Conservation (phyloP, 2,329 filamentous ascomycete genomes). For the Fusarium coicis region DNA sequence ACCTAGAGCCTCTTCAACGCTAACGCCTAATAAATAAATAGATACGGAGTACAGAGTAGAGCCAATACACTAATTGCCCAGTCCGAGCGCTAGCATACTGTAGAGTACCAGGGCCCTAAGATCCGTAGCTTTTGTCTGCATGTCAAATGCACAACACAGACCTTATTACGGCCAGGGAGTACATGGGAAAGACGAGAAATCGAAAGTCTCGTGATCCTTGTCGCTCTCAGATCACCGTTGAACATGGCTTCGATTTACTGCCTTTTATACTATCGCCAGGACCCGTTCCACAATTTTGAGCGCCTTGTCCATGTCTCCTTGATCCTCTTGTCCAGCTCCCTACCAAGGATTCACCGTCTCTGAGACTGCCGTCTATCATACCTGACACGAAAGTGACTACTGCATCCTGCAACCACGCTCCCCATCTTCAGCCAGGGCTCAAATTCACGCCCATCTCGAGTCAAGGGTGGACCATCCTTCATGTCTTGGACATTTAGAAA, state of each 20-base stretch:
- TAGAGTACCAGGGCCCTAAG: conserved; percentile 2
- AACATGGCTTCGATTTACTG: not conserved
- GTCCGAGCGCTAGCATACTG: conserved; percentile 16
- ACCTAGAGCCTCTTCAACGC: not conserved
- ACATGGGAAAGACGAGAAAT: conserved; percentile 2
- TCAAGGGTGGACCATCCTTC: conserved; percentile 6
- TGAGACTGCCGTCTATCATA: conserved; percentile 9
- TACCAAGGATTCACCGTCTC: conserved; percentile 11
- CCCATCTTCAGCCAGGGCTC: conserved; percentile 18
- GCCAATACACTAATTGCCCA: not conserved
- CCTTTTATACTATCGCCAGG: not conserved
- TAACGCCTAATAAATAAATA: conserved; percentile 3
- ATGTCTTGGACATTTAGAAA: conserved; percentile 6
- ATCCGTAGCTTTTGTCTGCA: conserved; percentile 19
- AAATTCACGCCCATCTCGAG: conserved; percentile 30
- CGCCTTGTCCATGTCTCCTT: not conserved
- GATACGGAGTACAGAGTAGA: not conserved
- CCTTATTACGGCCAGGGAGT: conserved; percentile 13
- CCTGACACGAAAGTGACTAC: conserved; percentile 8
- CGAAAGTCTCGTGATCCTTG: conserved; percentile 19
- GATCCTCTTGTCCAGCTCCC: not conserved
- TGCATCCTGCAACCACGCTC: conserved; percentile 23
- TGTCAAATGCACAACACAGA: conserved; percentile 28
- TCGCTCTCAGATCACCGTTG: not conserved
- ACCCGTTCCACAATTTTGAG: not conserved